Base-by-base conservation (phyloP, 2,329 filamentous ascomycete species). In the Phoma sp. region DNA sequence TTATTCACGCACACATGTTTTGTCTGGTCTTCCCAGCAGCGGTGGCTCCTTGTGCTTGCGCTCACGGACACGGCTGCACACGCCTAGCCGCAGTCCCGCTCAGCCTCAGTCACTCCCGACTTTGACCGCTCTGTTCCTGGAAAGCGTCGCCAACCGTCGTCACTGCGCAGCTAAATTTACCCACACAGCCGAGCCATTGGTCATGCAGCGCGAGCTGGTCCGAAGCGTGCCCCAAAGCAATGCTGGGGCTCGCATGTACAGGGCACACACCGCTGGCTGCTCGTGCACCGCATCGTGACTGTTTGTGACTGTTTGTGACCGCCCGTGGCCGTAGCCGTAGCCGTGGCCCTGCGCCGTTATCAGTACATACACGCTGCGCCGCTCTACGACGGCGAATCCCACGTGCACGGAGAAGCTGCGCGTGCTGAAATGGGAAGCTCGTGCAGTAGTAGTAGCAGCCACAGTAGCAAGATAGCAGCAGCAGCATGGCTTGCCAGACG, bases 91-190 rank as follows among this genome's bases (percentile, higher is more conserved):
- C 49, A 49, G 45, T 35, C 31, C 52, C 54, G 27, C 50, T 60
- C 65, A 69, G 70, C 68, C 69, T 68, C 61, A 63, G 24, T 53
- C 31, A 10, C 45, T 66, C 62, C 72, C 71, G 72, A 67, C 56
- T 68, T 69, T 72, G 71, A 69, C 69, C 71, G 72, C 68, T 57
- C 57, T 61, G 62, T 63, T 54, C 60, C 63, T 70, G 70, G 70
- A 68, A 64, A 72, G 55, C 66, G 58, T 71, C 68, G 71, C 69
- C 60, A 55, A 37, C 36, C 41, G 51, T 46, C 53, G 55, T 45
- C 45, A 55, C 52, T 41, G 51, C 41, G 54, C 57, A 60, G 53
- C 68, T 70, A 71, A 69, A 68, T 64, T 69, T 71, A 71, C 59
- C 55, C 57, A 59, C 55, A 49, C 45, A 57, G 51, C 57, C 49